Evolutionary conservation across 1,284 basidiomycete genomes (phyloP), one percentile per base, ranked within the genome.

Genomic region (Leccinum pachyderme): DNA sequence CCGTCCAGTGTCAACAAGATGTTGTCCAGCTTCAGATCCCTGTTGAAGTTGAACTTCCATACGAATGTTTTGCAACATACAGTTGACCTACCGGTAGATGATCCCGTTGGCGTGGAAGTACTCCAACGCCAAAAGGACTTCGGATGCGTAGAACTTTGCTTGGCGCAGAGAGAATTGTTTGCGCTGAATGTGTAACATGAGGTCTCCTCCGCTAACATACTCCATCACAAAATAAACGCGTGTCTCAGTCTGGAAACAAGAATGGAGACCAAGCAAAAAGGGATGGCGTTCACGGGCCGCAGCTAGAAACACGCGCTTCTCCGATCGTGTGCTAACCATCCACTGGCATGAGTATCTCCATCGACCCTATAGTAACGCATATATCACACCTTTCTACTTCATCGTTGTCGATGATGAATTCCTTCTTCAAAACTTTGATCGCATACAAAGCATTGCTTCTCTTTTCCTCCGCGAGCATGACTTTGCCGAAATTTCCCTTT

Each of bases 361-460:
- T 57, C 46, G 49, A 31, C 4, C 45, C 47, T 37, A 44, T n/a
- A 24, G 6, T 8, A 32, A 43, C 53, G 45, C 53, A 39, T 47
- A 7, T 52, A 52, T 33, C 55, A 54, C 59, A 94, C 95, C 93
- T 97, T 77, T 99, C 97, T 6, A 99, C 95, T 78, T 99, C 97
- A 74, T 99, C 97, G 64, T 99, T 99, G 72, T 99, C 97, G 64
- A 99, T 99, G 73, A 99, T 99, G 69, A 99, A 99, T 76, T 99
- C 97, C 73, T 99, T 99, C 81, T 99, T 99, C 70, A 99, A 75
- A 37, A 99, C 97, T 76, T 99, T 99, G 81, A 99, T 98, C n/a
- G 97, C 97, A 72, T 92, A 99, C 57, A 99, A 74, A 56, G 83
- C 85, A 66, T 86, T 93, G 28, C 86, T 83, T 67, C 82, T 86